phyloP scores from a whole-genome alignment of 192 early-diverging fungal genomes.

The Funneliformis mosseae region DNA sequence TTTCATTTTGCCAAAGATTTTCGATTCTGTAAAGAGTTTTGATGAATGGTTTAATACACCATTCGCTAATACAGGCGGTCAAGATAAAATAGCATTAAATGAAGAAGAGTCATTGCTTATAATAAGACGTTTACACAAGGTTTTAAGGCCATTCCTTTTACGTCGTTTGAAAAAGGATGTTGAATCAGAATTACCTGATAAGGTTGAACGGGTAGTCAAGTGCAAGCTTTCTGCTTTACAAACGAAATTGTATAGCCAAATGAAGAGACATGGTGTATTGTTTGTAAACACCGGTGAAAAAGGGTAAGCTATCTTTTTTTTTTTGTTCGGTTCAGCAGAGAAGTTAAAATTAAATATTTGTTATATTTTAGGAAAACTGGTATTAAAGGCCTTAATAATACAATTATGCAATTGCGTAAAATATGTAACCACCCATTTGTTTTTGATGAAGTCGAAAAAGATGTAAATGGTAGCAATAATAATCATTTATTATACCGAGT shows the following conservation, averaged over 20 bases:
- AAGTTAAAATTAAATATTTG: neutral
- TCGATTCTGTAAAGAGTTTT: conserved; percentile 95
- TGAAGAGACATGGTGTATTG: conserved; percentile 76
- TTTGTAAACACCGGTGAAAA: conserved; percentile 66
- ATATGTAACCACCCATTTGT: conserved; percentile 99
- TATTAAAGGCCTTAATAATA: conserved; percentile 87
- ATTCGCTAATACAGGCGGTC: conserved; percentile 76
- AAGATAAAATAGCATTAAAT: conserved; percentile 90
- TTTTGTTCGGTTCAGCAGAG: neutral
- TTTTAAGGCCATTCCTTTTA: conserved; percentile 92
- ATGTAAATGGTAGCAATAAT: conserved; percentile 74
- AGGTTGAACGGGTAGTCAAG: conserved; percentile 92
- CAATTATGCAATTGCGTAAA: conserved; percentile 98
- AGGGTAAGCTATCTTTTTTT: conserved; percentile 49
- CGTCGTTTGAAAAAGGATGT: conserved; percentile 98
- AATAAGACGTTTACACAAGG: conserved; percentile 96
- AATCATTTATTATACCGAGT: conserved; percentile 82
- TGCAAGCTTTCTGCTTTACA: conserved; percentile 91
- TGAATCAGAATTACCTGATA: conserved; percentile 96
- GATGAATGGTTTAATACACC: conserved; percentile 99
- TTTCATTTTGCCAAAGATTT: conserved; percentile 94
- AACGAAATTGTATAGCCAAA: conserved; percentile 79
- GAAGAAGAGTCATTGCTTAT: conserved; percentile 98
- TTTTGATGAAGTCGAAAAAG: conserved; percentile 87
- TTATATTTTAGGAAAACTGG: conserved; percentile 50